Base-by-base conservation (phyloP, 2,329 filamentous ascomycete genomes). In the Aspergillus texensis region DNA sequence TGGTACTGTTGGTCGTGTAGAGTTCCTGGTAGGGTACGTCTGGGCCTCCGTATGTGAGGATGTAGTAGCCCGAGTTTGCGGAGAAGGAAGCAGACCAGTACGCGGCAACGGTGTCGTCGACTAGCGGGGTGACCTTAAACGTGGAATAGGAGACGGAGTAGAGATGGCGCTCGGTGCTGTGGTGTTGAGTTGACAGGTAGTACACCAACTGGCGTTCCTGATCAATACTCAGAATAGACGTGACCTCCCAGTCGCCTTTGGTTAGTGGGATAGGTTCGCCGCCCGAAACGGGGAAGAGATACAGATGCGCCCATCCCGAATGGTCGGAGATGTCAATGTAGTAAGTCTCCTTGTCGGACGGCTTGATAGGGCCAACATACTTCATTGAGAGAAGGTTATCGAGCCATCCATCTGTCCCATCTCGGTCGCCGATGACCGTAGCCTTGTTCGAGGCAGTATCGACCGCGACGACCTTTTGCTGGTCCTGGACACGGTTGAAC, bases 1-100 rank as follows among this genome's bases (percentile, higher is more conserved):
- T 81, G 9, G 70, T 84, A 24, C 83, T 82, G 71, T 88, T 85
- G 64, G 83, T 73, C 0, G 84, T 78, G 76, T 89, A 90, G 0
- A 91, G 81, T 66, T 90, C 87, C 70, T 91, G 88, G 75, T 90
- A 91, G 0, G 89, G 89, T 0, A 91, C 85, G 60, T 90, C 85
- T 0, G 89, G 89, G 0, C 89, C 89, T 21, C 79, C 76, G 72
- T 91, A 91, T 58, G 79, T 84, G 3, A 91, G 83, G 48, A 91
- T 85, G 70, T 90, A 91, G 79, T 88, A 91, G 2, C 84, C 84
- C 0, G 85, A 86, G 1, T 77, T 80, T 2, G 85, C 81, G 0
- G 88, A 90, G 76, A 91, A 91, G 0, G 87, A 89, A 0, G 88
- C 89, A 6, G 81, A 82, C 84, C 86, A 91, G 69, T 83, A 85